Percentiles rank a stretch among this genome's conserved stretches.
phyloP scores from a whole-genome alignment of 176 grass and related monocot species.

The Areca catechu region DNA sequence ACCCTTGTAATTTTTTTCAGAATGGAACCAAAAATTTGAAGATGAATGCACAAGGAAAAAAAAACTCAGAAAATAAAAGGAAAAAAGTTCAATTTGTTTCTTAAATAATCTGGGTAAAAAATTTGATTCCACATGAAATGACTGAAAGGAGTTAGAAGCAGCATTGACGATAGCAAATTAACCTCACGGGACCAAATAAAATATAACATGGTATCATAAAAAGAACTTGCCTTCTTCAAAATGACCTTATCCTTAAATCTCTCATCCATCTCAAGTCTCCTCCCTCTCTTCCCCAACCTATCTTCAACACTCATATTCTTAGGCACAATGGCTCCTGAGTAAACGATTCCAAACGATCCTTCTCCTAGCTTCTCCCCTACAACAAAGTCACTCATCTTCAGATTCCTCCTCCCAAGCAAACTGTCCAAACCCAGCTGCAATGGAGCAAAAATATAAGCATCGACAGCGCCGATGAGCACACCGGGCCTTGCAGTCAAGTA shows the following conservation, averaged over 20 bases:
- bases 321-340: constrained; percentile 56
- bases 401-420: constrained; percentile 59
- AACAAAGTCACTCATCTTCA: constrained; percentile 81
- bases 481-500: constrained; percentile 90
- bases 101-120: too few relatives aligned
- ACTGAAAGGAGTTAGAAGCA: too few relatives aligned
- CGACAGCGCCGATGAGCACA: constrained; percentile 66
- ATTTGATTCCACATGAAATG: too few relatives aligned
- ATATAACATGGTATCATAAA: not conserved
- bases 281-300: constrained; percentile 31
- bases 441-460: constrained; percentile 73
- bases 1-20: too few relatives aligned
- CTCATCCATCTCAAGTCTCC: constrained; percentile 38
- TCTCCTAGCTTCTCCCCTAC: constrained; percentile 79
- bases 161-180: too few relatives aligned
- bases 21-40: too few relatives aligned
- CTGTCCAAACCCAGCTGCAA: constrained; percentile 68
- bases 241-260: constrained; percentile 89
- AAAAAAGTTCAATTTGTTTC: too few relatives aligned
- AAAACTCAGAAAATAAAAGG: too few relatives aligned
- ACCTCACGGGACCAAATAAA: too few relatives aligned
- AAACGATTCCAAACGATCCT: constrained; percentile 84
- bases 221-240: constrained; percentile 62
- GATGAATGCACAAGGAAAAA: too few relatives aligned
- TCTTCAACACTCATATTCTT: constrained; percentile 30